phyloP scores from a whole-genome alignment of 768 basidiomycete genomes.

The Tulasnella calospora region DNA sequence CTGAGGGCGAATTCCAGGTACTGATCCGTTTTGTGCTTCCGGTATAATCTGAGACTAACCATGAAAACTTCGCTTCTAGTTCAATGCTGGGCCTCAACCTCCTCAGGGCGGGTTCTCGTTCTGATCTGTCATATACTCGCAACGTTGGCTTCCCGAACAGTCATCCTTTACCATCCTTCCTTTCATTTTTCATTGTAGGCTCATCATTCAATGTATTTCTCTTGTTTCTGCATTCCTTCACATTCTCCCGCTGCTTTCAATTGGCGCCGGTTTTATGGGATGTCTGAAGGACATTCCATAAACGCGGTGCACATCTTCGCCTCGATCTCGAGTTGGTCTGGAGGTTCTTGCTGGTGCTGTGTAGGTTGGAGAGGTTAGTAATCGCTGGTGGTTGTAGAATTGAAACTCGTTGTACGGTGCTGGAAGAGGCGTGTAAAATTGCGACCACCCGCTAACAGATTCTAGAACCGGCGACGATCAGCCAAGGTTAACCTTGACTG shows the following conservation, averaged over 20 bases:
- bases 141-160: not conserved
- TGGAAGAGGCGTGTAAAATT: not conserved
- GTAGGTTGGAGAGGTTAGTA: not conserved
- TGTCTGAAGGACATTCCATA: not conserved
- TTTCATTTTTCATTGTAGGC: constrained; percentile 2
- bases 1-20: constrained; percentile 43
- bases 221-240: not conserved
- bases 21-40: not conserved
- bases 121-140: not conserved
- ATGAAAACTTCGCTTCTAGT: constrained; percentile 42
- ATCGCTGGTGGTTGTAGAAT: constrained; percentile 3
- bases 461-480: no score
- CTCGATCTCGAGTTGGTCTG: not conserved
- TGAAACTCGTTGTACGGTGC: constrained; percentile 2
- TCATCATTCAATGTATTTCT: not conserved
- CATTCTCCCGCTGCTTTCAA: not conserved
- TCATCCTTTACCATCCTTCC: not conserved
- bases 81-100: constrained; percentile 78
- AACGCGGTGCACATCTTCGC: not conserved
- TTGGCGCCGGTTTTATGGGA: not conserved
- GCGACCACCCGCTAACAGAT: not conserved
- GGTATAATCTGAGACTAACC: constrained; percentile 63
- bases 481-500: no score
- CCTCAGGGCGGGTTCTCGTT: constrained; percentile 97
- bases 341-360: not conserved